These are phyloP conservation scores for Fagopyrum tataricum DNA, from an alignment of 148 eudicot genomes.

Conservation along the genomic window DNA sequence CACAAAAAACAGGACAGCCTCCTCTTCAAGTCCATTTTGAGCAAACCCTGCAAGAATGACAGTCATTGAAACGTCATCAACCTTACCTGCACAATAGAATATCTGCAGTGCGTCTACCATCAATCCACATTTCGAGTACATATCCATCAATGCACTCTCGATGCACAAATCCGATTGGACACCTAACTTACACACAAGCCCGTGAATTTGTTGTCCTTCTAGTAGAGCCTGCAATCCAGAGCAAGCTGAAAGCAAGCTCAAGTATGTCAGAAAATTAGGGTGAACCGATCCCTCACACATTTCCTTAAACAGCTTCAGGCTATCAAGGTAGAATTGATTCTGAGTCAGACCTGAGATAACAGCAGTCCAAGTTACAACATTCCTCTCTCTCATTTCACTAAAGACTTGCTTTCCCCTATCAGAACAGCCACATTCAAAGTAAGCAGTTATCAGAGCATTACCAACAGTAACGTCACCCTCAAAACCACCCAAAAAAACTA, in stretches of 20 bases:
- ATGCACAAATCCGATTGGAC: constrained; percentile 52
- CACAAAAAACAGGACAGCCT: constrained; percentile 53
- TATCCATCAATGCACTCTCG: constrained; percentile 87
- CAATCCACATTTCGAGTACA: constrained; percentile 79
- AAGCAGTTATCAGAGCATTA: constrained; percentile 39
- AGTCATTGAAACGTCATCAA: constrained; percentile 71
- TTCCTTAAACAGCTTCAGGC: constrained; percentile 45
- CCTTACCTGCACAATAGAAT: constrained; percentile 48
- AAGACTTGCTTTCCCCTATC: constrained; percentile 22
- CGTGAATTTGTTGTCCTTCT: constrained; percentile 66
- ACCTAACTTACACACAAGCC: constrained; percentile 53
- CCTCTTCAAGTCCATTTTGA: constrained; percentile 73
- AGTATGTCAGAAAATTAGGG: constrained; percentile 63
- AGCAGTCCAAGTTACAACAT: constrained; percentile 40
- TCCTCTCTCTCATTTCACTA: constrained; percentile 19
- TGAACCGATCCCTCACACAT: constrained; percentile 47
- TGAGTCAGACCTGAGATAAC: constrained; percentile 32
- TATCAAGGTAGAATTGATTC: constrained; percentile 32
- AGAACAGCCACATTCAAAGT: constrained; percentile 34
- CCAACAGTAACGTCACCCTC: constrained; percentile 21
- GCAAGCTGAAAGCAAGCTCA: constrained; percentile 64
- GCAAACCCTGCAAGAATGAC: constrained; percentile 67
- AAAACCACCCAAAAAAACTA: constrained; percentile 25
- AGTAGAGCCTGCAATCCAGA: constrained; percentile 55
- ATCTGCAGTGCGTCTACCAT: constrained; percentile 52